phyloP scores from a whole-genome alignment of 2,329 filamentous ascomycete genomes.

The Cadophora sp. region DNA sequence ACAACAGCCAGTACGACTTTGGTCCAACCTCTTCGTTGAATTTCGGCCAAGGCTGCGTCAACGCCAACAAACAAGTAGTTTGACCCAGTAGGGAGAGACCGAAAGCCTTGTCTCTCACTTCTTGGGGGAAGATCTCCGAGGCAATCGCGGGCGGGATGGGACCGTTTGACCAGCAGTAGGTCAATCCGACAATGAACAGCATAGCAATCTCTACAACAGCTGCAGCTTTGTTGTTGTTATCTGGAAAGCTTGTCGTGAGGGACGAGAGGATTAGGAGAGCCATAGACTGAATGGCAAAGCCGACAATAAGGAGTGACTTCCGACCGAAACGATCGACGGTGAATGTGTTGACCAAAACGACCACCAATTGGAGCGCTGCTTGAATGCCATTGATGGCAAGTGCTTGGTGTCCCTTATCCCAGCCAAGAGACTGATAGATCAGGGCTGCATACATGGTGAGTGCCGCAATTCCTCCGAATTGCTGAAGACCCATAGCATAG shows the following conservation, averaged over 20 bases:
- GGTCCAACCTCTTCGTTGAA: slow-evolving; percentile 48
- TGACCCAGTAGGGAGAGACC: slow-evolving; percentile 47
- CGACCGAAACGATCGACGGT: slow-evolving; percentile 75
- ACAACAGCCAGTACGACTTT: slow-evolving; percentile 49
- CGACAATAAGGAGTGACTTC: slow-evolving; percentile 71
- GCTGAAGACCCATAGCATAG: slow-evolving; percentile 72
- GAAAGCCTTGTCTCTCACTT: slow-evolving; percentile 50
- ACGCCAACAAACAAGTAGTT: slow-evolving; percentile 47
- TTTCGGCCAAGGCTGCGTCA: slow-evolving; percentile 50
- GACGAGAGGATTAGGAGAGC: slow-evolving; percentile 48
- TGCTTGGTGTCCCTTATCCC: slow-evolving; percentile 64
- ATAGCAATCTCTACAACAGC: slow-evolving; percentile 50
- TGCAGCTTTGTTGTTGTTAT: slow-evolving; percentile 47
- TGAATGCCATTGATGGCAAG: slow-evolving; percentile 75
- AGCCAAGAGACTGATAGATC: slow-evolving; percentile 72
- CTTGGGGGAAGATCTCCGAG: slow-evolving; percentile 50
- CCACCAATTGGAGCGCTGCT: slow-evolving; percentile 62
- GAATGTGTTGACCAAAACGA: slow-evolving; percentile 76
- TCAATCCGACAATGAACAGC: slow-evolving; percentile 51
- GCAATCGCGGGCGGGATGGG: slow-evolving; percentile 47
- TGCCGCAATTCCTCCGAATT: slow-evolving; percentile 74
- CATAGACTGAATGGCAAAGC: slow-evolving; percentile 51
- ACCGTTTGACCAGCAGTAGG: slow-evolving; percentile 51
- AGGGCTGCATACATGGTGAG: slow-evolving; percentile 75
- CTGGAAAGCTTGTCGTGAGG: slow-evolving; percentile 48